Percentiles rank a stretch among this genome's conserved stretches.
Evolutionary conservation across 768 basidiomycete species (phyloP).

Genomic region (Rhizopogon vesiculosus): DNA sequence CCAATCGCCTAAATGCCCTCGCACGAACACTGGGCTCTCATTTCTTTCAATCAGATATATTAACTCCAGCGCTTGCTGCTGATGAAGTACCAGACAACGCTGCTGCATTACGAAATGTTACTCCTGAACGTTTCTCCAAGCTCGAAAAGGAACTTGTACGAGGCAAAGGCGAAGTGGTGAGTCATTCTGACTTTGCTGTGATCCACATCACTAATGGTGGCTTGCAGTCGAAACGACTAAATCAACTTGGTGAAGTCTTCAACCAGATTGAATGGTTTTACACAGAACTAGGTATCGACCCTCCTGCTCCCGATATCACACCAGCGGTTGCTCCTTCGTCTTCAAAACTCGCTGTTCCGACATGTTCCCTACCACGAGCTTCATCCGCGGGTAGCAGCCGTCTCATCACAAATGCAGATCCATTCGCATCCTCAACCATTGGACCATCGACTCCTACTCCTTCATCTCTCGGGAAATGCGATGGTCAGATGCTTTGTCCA

Average conservation of each 20-base stretch:
- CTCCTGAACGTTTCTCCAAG: slow-evolving; percentile 72
- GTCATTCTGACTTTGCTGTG: slow-evolving; percentile 22
- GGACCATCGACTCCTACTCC: slow-evolving; percentile 43
- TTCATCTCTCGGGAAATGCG: slow-evolving; percentile 31
- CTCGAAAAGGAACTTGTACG: slow-evolving; percentile 82
- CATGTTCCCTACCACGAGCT: slow-evolving; percentile 38
- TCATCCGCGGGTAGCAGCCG: slow-evolving; percentile 30
- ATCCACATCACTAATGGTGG: background rate
- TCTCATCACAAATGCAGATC: slow-evolving; percentile 17
- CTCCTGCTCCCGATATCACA: slow-evolving; percentile 51
- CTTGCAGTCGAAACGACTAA: slow-evolving; percentile 61
- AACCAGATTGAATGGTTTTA: slow-evolving; percentile 80
- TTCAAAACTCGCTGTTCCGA: slow-evolving; percentile 33
- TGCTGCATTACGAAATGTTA: slow-evolving; percentile 59
- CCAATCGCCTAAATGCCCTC: slow-evolving; percentile 56
- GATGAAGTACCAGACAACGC: slow-evolving; percentile 37
- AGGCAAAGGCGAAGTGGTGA: slow-evolving; percentile 82
- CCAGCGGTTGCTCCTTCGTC: slow-evolving; percentile 29
- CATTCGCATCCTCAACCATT: slow-evolving; percentile 7
- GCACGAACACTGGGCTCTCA: slow-evolving; percentile 55
- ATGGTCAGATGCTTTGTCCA: slow-evolving; percentile 31
- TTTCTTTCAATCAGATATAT: slow-evolving; percentile 55
- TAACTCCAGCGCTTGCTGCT: slow-evolving; percentile 39
- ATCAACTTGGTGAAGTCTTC: slow-evolving; percentile 57
- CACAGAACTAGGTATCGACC: slow-evolving; percentile 71